Evolutionary conservation across 148 eudicot genomes (phyloP).

Genomic region (Chenopodium formosanum): DNA sequence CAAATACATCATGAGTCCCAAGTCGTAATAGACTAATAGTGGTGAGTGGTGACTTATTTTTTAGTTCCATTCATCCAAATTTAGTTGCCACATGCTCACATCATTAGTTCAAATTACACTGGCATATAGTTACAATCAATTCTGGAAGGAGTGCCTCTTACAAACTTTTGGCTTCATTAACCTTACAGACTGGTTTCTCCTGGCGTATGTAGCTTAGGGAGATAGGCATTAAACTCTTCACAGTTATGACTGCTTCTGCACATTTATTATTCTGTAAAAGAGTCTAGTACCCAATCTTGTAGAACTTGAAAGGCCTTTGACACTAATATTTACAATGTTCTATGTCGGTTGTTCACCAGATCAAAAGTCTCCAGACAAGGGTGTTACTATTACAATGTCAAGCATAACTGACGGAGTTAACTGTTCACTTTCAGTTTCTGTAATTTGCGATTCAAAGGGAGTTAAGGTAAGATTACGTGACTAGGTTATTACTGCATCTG

Average conservation of each 20-base stretch:
- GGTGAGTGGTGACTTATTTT: neutral
- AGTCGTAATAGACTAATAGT: neutral
- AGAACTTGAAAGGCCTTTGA: neutral
- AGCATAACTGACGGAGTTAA: slow-evolving; percentile 36
- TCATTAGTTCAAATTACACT: neutral
- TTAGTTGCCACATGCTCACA: neutral
- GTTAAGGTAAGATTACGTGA: slow-evolving; percentile 44
- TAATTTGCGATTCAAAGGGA: slow-evolving; percentile 58
- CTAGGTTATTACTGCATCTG: neutral
- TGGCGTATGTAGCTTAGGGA: neutral
- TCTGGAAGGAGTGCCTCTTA: neutral
- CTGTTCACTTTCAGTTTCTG: slow-evolving; percentile 83
- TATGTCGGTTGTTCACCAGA: slow-evolving; percentile 43
- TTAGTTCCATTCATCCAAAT: neutral
- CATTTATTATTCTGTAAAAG: neutral
- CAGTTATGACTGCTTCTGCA: neutral
- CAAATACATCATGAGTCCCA: neutral
- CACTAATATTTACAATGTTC: neutral
- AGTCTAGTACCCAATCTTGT: neutral
- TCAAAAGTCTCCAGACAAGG: slow-evolving; percentile 58
- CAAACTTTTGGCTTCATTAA: neutral
- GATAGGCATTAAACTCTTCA: neutral
- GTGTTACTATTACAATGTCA: slow-evolving; percentile 63
- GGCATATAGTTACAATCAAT: neutral
- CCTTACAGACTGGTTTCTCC: neutral